Evolutionary conservation across 768 basidiomycete species (phyloP).

Genomic region (Pleurotus eryngii): DNA sequence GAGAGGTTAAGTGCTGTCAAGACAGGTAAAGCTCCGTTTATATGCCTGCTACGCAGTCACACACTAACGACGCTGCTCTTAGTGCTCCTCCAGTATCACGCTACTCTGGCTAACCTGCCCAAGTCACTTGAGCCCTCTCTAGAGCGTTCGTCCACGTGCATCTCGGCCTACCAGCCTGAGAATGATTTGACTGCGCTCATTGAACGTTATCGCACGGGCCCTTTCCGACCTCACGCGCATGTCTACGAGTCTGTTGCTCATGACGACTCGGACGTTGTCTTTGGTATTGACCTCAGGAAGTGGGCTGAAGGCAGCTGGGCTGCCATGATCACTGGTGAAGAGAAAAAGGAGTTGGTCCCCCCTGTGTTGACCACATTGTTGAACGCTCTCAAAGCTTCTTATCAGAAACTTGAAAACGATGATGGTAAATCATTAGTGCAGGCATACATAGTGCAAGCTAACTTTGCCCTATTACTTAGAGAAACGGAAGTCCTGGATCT

Average conservation of each 20-base stretch:
- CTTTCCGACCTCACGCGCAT: constrained; percentile 84
- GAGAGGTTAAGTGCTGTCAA: constrained; percentile 84
- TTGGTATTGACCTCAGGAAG: constrained; percentile 86
- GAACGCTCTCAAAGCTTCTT: constrained; percentile 58
- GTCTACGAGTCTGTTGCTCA: constrained; percentile 85
- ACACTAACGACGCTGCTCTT: background rate
- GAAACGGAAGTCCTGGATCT: constrained; percentile 90
- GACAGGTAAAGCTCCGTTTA: constrained; percentile 46
- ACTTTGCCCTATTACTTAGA: constrained; percentile 38
- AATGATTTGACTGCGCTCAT: constrained; percentile 83
- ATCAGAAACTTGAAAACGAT: constrained; percentile 58
- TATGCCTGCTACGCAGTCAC: background rate
- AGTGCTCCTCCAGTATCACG: constrained; percentile 88
- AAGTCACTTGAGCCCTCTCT: constrained; percentile 60
- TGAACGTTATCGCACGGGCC: constrained; percentile 89
- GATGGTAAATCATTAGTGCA: constrained; percentile 41
- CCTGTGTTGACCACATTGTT: constrained; percentile 72
- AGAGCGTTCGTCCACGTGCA: constrained; percentile 69
- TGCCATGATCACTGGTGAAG: constrained; percentile 48
- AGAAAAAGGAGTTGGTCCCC: constrained; percentile 64
- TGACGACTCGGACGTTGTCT: constrained; percentile 81
- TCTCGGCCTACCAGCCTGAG: constrained; percentile 86
- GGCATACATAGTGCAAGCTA: background rate
- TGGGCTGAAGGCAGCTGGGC: constrained; percentile 88
- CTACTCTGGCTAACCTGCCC: constrained; percentile 70